These are phyloP conservation scores for Falciphora oryzae DNA, from an alignment of 2,329 filamentous ascomycete species.

Conservation along the genomic window DNA sequence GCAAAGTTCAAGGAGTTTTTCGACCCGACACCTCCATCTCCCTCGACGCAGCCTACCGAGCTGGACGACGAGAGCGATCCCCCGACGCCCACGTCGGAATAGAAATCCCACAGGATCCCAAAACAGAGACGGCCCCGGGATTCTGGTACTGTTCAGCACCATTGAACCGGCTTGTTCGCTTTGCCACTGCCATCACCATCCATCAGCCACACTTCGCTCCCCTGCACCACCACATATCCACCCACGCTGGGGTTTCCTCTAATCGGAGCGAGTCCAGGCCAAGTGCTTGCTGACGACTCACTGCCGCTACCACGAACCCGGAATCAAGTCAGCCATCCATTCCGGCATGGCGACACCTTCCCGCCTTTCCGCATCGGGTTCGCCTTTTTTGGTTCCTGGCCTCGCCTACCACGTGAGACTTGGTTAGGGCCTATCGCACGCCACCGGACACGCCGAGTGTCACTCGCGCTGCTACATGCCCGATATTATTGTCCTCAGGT, in stretches of 20 bases:
- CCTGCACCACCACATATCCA: background rate
- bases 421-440: background rate
- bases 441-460: background rate
- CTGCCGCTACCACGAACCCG: background rate
- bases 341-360: background rate
- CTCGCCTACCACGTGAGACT: background rate
- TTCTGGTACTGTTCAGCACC: no score
- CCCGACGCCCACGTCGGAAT: background rate
- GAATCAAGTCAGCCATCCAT: background rate
- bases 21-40: constrained; percentile 16
- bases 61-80: background rate
- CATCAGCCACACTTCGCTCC: background rate
- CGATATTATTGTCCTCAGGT: background rate
- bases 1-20: constrained; percentile 38
- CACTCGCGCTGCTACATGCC: background rate
- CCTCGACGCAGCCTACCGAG: background rate
- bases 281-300: background rate
- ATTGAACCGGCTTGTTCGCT: no score
- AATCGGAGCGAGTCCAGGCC: background rate
- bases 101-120: background rate
- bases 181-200: background rate
- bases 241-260: no score
- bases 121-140: background rate
- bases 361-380: background rate
- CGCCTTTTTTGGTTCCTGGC: background rate